These are phyloP conservation scores for Didymellaceae sp. DNA, from an alignment of 2,329 filamentous ascomycete species.

Conservation along the genomic window DNA sequence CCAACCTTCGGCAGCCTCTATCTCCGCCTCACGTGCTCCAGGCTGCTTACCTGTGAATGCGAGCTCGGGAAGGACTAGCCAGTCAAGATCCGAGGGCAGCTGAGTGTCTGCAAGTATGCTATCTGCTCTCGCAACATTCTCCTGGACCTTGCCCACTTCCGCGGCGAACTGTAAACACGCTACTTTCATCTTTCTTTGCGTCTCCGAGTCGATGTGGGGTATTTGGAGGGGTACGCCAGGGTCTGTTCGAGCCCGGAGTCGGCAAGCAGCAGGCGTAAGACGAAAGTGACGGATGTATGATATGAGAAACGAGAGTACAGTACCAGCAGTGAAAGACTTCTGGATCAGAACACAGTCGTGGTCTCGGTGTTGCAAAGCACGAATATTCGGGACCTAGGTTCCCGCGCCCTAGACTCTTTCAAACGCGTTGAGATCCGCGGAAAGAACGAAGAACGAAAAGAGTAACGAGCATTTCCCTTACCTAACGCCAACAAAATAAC, in stretches of 20 bases:
- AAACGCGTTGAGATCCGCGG: conserved; percentile 7
- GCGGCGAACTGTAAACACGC: conserved; percentile 76
- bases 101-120: conserved; percentile 62
- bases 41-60: conserved; percentile 69
- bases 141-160: conserved; percentile 70
- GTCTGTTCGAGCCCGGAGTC: background rate
- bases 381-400: conserved; percentile 15
- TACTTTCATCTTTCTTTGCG: conserved; percentile 63
- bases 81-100: conserved; percentile 59
- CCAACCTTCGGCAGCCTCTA: background rate
- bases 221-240: conserved; percentile 11
- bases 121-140: conserved; percentile 74
- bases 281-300: background rate
- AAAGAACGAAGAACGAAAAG: conserved; percentile 1
- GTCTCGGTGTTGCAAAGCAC: conserved; percentile 8
- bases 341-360: conserved; percentile 1
- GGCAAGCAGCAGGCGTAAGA: background rate
- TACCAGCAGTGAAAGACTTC: background rate
- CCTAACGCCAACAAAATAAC: conserved; percentile 11
- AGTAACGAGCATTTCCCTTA: conserved; percentile 4
- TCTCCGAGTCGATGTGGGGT: conserved; percentile 13
- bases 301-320: too few relatives aligned
- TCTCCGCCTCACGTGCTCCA: conserved; percentile 4
- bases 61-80: conserved; percentile 77
- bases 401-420: conserved; percentile 15